Base-by-base conservation (phyloP, 108 stramenopile species). In the Cyclotella kingstonii region DNA sequence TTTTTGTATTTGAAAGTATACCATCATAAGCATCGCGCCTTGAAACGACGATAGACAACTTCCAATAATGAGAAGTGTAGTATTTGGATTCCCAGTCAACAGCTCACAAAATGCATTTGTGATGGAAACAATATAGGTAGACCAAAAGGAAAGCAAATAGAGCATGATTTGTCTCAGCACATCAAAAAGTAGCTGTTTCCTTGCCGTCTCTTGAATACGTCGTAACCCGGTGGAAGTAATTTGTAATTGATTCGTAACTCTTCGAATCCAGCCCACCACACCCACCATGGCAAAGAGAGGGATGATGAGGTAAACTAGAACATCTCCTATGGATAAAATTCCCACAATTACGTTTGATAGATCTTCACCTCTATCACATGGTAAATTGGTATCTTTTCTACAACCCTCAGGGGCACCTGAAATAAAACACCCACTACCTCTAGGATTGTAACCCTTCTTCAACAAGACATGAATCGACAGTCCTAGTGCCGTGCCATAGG, bases 341-440 rank as follows among this genome's bases (percentile, higher is more conserved):
- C 12, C 2, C 10, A 39, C 11, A 25, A 54, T 17, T 2, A 19
- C 36, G 10, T 35, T 14, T 4, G 35, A 28, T 26, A 57, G 1
- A 1, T 14, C 41, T 28, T 41, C 40, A 14, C 56, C 56, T n/a
- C 56, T 57, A 10, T 26, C 56, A 57, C 56, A 57, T 1, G 28
- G 5, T 12, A 35, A 10, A 1, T 41, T 27, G 1, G 39, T 26
- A 57, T 57, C 40, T n/a, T 11, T 43, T 10, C 42, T 41, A 42
- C 56, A 57, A 2, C 23, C 23, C 9, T 31, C 25, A 2, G 56
- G 56, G 10, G 39, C 25, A 10, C 40, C 39, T 8, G 56, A 39
- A 42, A 57, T 57, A 26, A 28, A 42, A 57, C 56, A 57, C 3
- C 56, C 56, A 10, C 40, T 42, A 2, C 56, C 56, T 12, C 56